Base-by-base conservation (phyloP, 371 early-diverging fungal species). In the Umbelopsis sp. region DNA sequence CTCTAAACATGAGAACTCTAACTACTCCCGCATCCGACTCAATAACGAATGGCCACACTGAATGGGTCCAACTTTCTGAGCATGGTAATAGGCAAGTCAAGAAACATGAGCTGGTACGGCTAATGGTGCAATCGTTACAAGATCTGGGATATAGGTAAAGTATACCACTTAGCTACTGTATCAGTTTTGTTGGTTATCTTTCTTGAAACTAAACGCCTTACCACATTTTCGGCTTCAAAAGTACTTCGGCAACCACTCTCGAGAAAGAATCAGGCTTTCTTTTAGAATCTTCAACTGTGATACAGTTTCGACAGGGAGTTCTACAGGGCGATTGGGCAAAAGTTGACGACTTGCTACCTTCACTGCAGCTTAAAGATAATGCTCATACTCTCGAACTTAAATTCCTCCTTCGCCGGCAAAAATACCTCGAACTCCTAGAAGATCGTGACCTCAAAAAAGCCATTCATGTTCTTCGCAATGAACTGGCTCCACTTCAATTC, bases 121-220 rank as follows among this genome's bases (percentile, higher is more conserved):
- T 97, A 12, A 91, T 97, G 77, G 72, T 93, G 32, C 96, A 97
- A 74, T 82, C 93, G 37, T 77, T 97, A 41, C 81, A 86, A n/a
- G 91, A 92, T 65, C 81, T 95, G 65, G 96, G 95, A 7, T 94
- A 92, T 72, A 83, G 73, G 94, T 94, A 84, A 77, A 78, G 62
- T 2, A 41, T 5, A 41, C 7, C 41, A 1, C 41, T 41, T 41
- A 2, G 7, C 41, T 41, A 10, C 12, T 10, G 10, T 41, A 12
- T 41, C 41, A 12, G 12, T 41, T 41, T 41, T 41, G 7, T 41
- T 12, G 41, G 41, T 41, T 41, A 41, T 41, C 41, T 41, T 41
- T 7, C 41, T 41, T 41, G 22, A 10, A 41, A 41, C 12, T 41
- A 41, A 41, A 10, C 41, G 0, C 12, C 41, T 41, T 29, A 29